Evolutionary conservation across 768 basidiomycete species (phyloP), one percentile per base, ranked within the genome.

Genomic region (Sporobolomyces phaffii): DNA sequence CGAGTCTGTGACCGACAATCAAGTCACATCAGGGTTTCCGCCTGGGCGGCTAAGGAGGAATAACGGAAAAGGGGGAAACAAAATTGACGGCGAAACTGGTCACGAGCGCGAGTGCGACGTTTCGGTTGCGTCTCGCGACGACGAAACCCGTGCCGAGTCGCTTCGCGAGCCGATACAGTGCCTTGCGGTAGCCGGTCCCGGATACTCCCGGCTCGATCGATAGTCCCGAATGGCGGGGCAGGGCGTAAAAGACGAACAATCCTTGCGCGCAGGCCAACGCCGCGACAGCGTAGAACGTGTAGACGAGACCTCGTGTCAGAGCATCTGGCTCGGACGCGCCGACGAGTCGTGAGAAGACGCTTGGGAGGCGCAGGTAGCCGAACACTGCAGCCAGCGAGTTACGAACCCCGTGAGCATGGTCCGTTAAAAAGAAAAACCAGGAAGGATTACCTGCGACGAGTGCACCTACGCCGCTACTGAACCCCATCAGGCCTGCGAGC

Each of bases 371-470:
- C 17, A 70, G 58, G 62, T 56, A 66, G 22, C 60, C 69, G 29
- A 66, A 70, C 7, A 70, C 69, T 70, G 64, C 22, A 17, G n/a
- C n/a, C n/a, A n/a, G n/a, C n/a, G n/a, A n/a, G n/a, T n/a, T n/a
- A n/a, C n/a, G n/a, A n/a, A n/a, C n/a, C n/a, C n/a, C n/a, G n/a
- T n/a, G n/a, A n/a, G n/a, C n/a, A n/a, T n/a, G n/a, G n/a, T n/a
- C n/a, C n/a, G n/a, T n/a, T n/a, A n/a, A n/a, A n/a, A n/a, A n/a
- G n/a, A n/a, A n/a, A n/a, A n/a, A n/a, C n/a, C n/a, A n/a, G n/a
- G n/a, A n/a, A n/a, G n/a, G n/a, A n/a, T n/a, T n/a, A 70, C 69
- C 69, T 18, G 69, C 64, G 26, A 70, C n/a, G 3, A 70, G 44
- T 0, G 69, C 69, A 8, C 69, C 69, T 1, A 50, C 10, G 2